Base-by-base conservation (phyloP, 192 early-diverging fungal species). In the Rhizophagus sp. region DNA sequence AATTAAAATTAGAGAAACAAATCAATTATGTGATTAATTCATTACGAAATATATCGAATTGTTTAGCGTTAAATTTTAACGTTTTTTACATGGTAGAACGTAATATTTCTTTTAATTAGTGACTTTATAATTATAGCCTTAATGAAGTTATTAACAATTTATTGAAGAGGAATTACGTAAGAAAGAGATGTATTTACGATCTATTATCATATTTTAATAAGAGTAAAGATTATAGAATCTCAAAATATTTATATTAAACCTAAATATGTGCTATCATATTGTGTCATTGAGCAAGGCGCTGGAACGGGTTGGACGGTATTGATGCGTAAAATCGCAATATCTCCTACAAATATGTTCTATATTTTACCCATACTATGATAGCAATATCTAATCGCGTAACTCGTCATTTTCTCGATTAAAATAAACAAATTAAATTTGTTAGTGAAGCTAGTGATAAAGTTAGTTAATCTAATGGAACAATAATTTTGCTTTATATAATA, bases 381-480 rank as follows among this genome's bases (percentile, higher is more conserved):
- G 94, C 94, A 74, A 88, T 89, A 0, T 86, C 89, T n/a, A 95
- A 95, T 81, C 88, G 94, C 17, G 86, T 94, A 19, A 81, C 93
- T 4, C 89, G 94, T 9, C 84, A 89, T 24, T 92, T 87, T 82
- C 65, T 66, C 10, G 50, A 83, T 0, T n/a, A 79, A 87, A 11
- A 49, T 80, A 17, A 86, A 93, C 24, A 84, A 88, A 91, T 95
- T 12, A 85, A 88, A 34, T 94, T 94, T 77, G 79, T 80, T 15
- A 92, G 94, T 68, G 94, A 95, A 70, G 84, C 86, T 4, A 76
- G 87, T 7, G 81, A 77, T n/a, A 78, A 81, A 3, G 73, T 87
- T 11, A 70, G 88, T 62, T 76, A 81, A 0, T 82, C 82, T 15
- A 69, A 83, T 22, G 63, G 71, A 0, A 75, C 67, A 79, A 44